Evolutionary conservation across 495 filamentous ascomycete species (phyloP), one percentile per base, ranked within the genome.

Genomic region (Paragyromitra xinjiangensis): DNA sequence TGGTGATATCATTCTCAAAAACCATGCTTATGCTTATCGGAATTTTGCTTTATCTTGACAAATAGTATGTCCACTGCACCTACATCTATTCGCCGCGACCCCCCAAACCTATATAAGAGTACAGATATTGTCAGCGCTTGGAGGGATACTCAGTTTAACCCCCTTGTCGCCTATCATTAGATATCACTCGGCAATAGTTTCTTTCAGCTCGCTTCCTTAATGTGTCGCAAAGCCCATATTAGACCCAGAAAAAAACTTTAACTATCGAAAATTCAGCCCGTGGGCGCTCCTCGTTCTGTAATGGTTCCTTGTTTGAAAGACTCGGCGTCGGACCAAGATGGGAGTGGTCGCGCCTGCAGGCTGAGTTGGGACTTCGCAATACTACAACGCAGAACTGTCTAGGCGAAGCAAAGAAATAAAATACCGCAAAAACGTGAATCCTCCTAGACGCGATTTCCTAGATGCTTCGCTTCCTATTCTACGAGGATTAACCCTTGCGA

Each of bases 181-280:
- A 73, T 77, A 67, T 77, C 74, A 77, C 74, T 77, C 74, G 74
- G 51, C 4, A 44, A 12, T 42, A 0, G 24, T 16, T 72, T 56
- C 51, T 12, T 34, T 24, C 19, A 19, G 22, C 22, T 44, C 61
- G 9, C 34, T 29, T 69, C 51, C 29, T 61, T 69, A 12, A 37
- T 58, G 8, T 64, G 8, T 40, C 22, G 8, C 45, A 70, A 69
- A 42, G 9, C 11, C 9, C 19, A 19, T 51, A 12, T 55, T 11
- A 63, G 4, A 22, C 40, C 55, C 9, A 26, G 53, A 56, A 9
- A 11, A 24, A 39, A 12, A 40, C 19, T 53, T 19, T 9, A 24
- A 56, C 37, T 6, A 39, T 42, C 29, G 26, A 4, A 29, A 58
- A 11, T 53, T 40, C 14, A 11, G n/a, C 63, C 29, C 19, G 24